phyloP scores from a whole-genome alignment of 257 asterid species.

The Solanum pimpinellifolium region DNA sequence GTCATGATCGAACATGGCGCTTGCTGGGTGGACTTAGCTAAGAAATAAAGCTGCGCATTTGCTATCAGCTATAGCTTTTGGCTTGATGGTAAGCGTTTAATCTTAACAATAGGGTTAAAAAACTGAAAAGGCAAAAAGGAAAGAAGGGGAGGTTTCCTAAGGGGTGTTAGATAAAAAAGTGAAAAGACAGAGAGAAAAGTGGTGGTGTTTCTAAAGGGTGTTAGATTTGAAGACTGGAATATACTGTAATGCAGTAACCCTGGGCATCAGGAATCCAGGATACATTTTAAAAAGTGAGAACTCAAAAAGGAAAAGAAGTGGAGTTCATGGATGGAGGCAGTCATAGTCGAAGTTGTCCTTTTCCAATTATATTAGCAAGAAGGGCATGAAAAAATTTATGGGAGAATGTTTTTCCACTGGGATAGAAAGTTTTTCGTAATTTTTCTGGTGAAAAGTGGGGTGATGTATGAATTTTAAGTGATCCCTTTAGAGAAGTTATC shows the following conservation, averaged over 20 bases:
- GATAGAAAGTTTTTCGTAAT: not conserved
- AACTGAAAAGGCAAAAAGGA: not conserved
- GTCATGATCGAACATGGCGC: no score
- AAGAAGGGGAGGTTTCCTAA: not conserved
- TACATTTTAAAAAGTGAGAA: not conserved
- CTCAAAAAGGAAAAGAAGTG: not conserved
- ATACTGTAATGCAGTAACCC: not conserved
- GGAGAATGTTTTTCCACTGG: not conserved
- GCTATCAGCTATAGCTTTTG: no score
- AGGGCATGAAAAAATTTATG: not conserved
- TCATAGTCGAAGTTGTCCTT: not conserved
- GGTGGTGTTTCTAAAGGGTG: not conserved
- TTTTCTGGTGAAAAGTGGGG: not conserved
- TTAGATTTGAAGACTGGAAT: not conserved
- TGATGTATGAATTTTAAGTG: not conserved
- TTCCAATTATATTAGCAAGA: not conserved
- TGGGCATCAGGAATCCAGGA: not conserved
- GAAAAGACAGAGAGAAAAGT: not conserved
- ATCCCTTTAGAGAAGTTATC: not conserved
- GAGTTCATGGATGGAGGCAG: not conserved
- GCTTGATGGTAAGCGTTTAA: no score
- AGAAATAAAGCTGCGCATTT: no score
- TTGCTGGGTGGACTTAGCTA: no score
- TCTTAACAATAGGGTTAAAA: not conserved
- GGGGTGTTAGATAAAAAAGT: not conserved